Conservation (phyloP, 2,329 filamentous ascomycete genomes). For the Colletotrichum sp. region DNA sequence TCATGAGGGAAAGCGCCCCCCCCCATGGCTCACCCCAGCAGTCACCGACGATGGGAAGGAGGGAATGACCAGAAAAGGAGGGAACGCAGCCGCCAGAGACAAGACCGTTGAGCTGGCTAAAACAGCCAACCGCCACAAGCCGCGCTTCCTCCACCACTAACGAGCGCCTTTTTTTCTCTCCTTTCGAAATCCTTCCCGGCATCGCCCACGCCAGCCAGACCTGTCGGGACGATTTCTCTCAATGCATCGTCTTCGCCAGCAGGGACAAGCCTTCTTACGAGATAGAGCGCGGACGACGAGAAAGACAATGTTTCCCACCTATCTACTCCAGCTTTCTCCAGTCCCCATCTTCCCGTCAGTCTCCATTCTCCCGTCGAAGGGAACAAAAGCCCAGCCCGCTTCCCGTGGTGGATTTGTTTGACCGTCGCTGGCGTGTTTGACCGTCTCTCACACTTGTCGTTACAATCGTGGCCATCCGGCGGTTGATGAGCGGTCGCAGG, state of each 20-base stretch:
- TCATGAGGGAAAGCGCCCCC: neutral
- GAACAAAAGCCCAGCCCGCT: neutral
- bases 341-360: neutral
- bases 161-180: neutral
- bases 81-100: neutral
- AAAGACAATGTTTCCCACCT: neutral
- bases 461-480: neutral
- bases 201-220: neutral
- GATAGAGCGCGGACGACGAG: neutral
- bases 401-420: neutral
- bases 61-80: neutral
- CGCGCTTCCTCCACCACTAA: neutral
- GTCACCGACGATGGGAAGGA: neutral
- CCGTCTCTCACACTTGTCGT: conserved; percentile 1
- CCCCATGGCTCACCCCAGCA: neutral
- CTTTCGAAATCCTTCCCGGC: neutral
- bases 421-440: neutral
- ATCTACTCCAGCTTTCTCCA: neutral
- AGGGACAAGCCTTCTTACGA: neutral
- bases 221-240: neutral
- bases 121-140: neutral
- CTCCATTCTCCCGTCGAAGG: neutral
- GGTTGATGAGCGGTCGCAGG: conserved; percentile 2
- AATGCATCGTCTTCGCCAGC: neutral
- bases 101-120: neutral